A percentile compares a stretch with the other conserved stretches of the same genome.
phyloP scores from a whole-genome alignment of 2,329 filamentous ascomycete species.

The Calonectria henricotiae region DNA sequence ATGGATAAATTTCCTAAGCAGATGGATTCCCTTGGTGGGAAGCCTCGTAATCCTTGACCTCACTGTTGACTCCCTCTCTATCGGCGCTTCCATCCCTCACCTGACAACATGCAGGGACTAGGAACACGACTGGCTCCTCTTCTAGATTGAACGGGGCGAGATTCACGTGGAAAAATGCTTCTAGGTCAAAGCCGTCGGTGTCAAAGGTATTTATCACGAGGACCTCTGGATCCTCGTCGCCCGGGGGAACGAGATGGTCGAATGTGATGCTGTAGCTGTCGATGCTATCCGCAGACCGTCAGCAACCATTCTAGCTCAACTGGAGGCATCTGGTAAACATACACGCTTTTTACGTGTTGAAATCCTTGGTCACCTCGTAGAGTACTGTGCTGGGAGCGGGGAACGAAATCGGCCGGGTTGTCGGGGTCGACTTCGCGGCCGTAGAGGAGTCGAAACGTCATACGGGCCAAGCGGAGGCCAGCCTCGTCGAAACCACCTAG shows the following conservation, averaged over 20 bases:
- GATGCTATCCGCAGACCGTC: neutral
- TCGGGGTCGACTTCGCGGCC: neutral
- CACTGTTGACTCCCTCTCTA: neutral
- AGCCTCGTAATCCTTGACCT: neutral
- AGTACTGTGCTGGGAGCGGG: slow-evolving; percentile 9
- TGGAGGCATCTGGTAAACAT: neutral
- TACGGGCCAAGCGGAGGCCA: neutral
- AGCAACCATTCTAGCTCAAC: neutral
- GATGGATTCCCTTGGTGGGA: neutral
- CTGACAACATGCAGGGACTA: slow-evolving; percentile 12
- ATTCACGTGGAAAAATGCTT: slow-evolving; percentile 5
- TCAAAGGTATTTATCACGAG: slow-evolving; percentile 23
- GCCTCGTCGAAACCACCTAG: neutral
- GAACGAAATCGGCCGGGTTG: slow-evolving; percentile 17
- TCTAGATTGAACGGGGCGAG: neutral
- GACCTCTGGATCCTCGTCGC: slow-evolving; percentile 15
- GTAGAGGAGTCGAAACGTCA: slow-evolving; percentile 1
- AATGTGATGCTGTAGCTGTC: slow-evolving; percentile 8
- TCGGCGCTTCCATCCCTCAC: slow-evolving; percentile 2
- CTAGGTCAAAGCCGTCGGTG: slow-evolving; percentile 14
- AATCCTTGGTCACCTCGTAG: neutral
- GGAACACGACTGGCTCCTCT: slow-evolving; percentile 4
- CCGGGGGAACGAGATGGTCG: slow-evolving; percentile 9
- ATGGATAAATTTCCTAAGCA: neutral
- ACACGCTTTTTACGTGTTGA: neutral